These are phyloP conservation scores for Penicillium fuscoglaucum DNA, from an alignment of 2,329 filamentous ascomycete species.

Conservation along the genomic window DNA sequence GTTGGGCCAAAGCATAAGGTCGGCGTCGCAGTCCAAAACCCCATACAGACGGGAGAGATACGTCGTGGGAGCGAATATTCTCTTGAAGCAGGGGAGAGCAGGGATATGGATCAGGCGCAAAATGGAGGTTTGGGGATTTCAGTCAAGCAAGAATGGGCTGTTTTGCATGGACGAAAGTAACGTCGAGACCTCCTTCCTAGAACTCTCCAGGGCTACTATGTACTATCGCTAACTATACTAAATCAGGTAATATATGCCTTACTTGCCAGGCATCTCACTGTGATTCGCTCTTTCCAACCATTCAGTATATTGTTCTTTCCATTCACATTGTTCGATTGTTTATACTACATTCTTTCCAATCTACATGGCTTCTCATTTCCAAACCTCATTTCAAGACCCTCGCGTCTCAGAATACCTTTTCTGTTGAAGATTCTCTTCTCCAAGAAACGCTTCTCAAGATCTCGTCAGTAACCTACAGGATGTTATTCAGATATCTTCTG, in stretches of 20 bases:
- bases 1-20: slow-evolving; percentile 18
- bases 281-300: neutral
- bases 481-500: neutral
- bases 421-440: neutral
- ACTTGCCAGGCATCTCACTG: neutral
- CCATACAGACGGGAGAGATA: neutral
- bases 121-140: neutral
- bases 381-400: neutral
- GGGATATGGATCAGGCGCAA: neutral
- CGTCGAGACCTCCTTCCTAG: no score
- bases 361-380: neutral
- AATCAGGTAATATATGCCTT: neutral
- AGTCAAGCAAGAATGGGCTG: neutral
- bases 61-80: neutral
- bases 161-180: neutral
- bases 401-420: neutral
- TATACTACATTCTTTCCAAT: neutral
- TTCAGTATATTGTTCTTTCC: neutral
- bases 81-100: neutral
- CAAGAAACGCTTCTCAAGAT: neutral
- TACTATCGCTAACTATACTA: no score
- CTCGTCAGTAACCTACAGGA: neutral
- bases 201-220: no score
- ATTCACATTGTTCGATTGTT: neutral
- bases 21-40: neutral